Base-by-base conservation (phyloP, 805 yeast species). In the Lipomyces yamanashiensis region DNA sequence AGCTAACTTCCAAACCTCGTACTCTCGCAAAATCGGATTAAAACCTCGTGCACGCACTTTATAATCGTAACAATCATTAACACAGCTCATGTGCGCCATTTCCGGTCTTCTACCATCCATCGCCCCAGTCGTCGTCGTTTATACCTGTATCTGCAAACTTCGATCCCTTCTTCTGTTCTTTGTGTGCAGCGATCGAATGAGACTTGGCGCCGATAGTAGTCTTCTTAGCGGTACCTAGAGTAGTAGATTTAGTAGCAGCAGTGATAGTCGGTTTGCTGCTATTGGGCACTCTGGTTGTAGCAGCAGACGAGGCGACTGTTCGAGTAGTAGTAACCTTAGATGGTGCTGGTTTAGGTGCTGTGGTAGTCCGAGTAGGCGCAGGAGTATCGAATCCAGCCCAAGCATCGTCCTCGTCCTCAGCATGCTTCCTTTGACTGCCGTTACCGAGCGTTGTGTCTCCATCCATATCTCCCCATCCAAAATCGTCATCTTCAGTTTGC, bases 71-170 rank as follows among this genome's bases (percentile, higher is more conserved):
- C 41, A 39, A 15, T 15, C 17, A 43, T 43, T 34, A 44, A 45
- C 33, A 45, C 44, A 28, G 21, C 47, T 48, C 52, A 15, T 17
- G 10, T 8, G 13, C 50, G 10, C 23, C 50, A 28, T 13, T 9
- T 39, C 10, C 15, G n/a, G 28, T 23, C 19, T 17, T 17, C 41
- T 43, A 66, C 69, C 69, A 65, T 1, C 61, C 64, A 43, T 65
- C 68, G 34, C 76, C 77, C 79, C 79, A 76, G 13, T 43, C 58
- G 17, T 58, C 76, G 17, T 73, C 76, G 39, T 48, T 64, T 19
- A 48, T 59, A 19, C 44, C 67, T 7, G 59, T 48, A 52, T 67
- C 70, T 1, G 67, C 59, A 44, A 66, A 63, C 40, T 63, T 33
- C 15, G 58, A 44, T 36, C 54, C 57, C 59, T 63, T 64, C 56